Conservation (phyloP, 768 basidiomycete genomes). For the Pleurotus platypus region DNA sequence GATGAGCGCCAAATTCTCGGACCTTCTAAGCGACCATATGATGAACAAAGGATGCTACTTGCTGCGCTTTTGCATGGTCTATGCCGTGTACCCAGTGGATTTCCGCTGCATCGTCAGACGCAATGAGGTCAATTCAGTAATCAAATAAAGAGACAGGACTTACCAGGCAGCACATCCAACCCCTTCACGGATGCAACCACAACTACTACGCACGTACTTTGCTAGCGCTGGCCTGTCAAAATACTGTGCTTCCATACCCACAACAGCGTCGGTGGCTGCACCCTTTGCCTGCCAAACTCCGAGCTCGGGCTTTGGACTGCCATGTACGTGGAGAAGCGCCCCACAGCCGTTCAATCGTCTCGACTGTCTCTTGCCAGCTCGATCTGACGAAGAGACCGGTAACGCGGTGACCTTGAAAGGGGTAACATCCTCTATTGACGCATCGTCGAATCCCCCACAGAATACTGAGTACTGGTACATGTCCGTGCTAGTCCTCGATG, state of each 20-base stretch:
- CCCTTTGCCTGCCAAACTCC: slow-evolving; percentile 59
- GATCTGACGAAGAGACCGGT: slow-evolving; percentile 16
- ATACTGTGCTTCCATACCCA: slow-evolving; percentile 54
- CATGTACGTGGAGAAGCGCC: slow-evolving; percentile 52
- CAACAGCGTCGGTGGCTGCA: slow-evolving; percentile 49
- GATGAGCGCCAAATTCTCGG: slow-evolving; percentile 35
- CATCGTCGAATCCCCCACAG: neutral
- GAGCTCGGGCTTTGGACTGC: slow-evolving; percentile 46
- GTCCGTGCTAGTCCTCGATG: neutral
- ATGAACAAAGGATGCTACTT: slow-evolving; percentile 32
- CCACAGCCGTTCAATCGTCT: slow-evolving; percentile 58
- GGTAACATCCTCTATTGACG: neutral
- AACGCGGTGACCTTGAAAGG: slow-evolving; percentile 32
- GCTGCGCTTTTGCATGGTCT: slow-evolving; percentile 57
- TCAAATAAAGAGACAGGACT: slow-evolving; percentile 12
- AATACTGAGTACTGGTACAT: neutral
- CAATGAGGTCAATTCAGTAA: no score
- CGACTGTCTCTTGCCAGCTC: slow-evolving; percentile 10
- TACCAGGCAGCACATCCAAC: slow-evolving; percentile 63
- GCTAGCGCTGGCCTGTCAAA: slow-evolving; percentile 48
- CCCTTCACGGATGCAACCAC: slow-evolving; percentile 66
- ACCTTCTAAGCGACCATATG: slow-evolving; percentile 30
- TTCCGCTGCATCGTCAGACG: slow-evolving; percentile 40
- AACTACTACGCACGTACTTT: slow-evolving; percentile 50
- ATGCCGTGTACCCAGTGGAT: slow-evolving; percentile 60